phyloP scores from a whole-genome alignment of 2,329 filamentous ascomycete species.

The Colletotrichum orchidophilum region DNA sequence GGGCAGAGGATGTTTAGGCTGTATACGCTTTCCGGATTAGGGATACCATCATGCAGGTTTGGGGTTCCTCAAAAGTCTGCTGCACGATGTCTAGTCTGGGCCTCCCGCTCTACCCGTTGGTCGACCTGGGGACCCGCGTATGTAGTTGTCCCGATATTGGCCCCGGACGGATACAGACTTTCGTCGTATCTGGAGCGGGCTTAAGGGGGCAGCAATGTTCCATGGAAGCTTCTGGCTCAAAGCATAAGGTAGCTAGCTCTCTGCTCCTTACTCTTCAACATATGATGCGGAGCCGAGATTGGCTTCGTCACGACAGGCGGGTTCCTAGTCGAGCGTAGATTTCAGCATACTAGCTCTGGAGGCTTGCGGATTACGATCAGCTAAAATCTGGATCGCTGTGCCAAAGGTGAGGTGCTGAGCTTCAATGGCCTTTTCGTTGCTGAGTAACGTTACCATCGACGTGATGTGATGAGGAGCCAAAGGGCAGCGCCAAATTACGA shows the following conservation, averaged over 20 bases:
- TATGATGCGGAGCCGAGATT: not conserved
- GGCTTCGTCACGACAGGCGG: not conserved
- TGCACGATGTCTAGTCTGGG: conserved; percentile 4
- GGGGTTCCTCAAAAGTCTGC: not conserved
- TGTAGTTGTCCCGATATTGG: not conserved
- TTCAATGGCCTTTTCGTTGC: not conserved
- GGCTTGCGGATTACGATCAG: not conserved
- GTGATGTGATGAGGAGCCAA: not conserved
- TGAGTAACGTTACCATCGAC: conserved; percentile 15
- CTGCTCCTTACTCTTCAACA: not conserved
- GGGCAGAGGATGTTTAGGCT: conserved; percentile 12
- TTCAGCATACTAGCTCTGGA: not conserved
- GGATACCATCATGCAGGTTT: conserved; percentile 7
- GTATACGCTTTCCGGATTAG: not conserved
- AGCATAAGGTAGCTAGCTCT: too few species aligned
- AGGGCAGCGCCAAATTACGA: not conserved
- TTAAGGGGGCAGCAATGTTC: not conserved
- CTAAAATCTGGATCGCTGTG: not conserved
- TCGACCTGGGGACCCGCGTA: not conserved
- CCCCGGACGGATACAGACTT: not conserved
- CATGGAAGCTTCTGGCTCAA: not conserved
- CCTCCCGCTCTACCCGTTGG: conserved; percentile 13
- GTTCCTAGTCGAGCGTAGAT: not conserved
- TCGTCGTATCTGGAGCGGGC: not conserved
- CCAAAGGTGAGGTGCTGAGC: too few species aligned